A percentile compares a stretch with the other conserved stretches of the same genome.
These are phyloP conservation scores for Sphagnum contortum DNA, from an alignment of 225 moss, liverwort and hornwort species.

Conservation along the genomic window DNA sequence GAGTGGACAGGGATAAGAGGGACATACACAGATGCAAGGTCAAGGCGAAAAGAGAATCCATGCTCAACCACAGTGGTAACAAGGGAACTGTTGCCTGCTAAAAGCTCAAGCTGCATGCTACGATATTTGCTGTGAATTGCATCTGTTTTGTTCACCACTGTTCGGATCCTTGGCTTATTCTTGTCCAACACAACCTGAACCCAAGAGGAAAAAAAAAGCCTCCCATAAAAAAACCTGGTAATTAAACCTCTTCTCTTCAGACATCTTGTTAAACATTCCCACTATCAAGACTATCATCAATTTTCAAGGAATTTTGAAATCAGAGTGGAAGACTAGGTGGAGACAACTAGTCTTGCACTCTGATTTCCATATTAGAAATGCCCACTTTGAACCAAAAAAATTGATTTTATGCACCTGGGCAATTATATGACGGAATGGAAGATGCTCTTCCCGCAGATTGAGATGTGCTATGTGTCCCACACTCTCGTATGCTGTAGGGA, in stretches of 20 bases:
- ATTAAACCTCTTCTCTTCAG: too few species aligned
- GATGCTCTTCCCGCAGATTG: conserved; percentile 59
- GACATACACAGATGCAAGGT: conserved; percentile 77
- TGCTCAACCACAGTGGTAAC: conserved; percentile 75
- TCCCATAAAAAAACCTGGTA: too few species aligned
- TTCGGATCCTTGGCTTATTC: conserved; percentile 68
- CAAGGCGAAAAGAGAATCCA: conserved; percentile 64
- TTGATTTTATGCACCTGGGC: conserved; percentile 46
- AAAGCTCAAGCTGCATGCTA: conserved; percentile 76
- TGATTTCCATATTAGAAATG: too few species aligned
- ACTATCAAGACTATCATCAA: too few species aligned
- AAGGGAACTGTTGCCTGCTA: conserved; percentile 82
- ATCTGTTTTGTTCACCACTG: conserved; percentile 71
- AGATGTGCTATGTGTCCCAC: conserved; percentile 85
- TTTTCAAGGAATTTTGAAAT: too few species aligned
- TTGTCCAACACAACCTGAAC: conserved; percentile 66
- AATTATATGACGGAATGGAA: conserved; percentile 68
- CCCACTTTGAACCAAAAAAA: background rate
- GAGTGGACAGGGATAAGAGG: background rate
- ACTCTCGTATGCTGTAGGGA: conserved; percentile 54
- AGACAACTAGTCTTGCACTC: too few species aligned
- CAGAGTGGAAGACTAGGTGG: too few species aligned
- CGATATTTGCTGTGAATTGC: conserved; percentile 46
- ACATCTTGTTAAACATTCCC: too few species aligned
- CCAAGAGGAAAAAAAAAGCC: background rate